Evolutionary conservation across 768 basidiomycete species (phyloP).

Genomic region (Serendipita sp.): DNA sequence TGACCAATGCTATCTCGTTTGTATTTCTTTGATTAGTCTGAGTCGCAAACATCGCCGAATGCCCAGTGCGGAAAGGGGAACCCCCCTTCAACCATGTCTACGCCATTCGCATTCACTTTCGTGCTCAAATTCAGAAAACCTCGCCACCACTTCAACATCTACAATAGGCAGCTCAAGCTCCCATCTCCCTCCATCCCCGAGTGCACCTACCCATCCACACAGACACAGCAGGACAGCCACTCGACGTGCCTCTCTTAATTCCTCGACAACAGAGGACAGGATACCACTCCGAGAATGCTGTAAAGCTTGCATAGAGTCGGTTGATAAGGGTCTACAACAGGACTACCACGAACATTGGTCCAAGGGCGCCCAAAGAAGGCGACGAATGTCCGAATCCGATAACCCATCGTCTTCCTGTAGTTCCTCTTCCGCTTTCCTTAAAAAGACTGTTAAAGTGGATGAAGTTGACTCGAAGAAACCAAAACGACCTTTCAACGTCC

Average conservation of each 20-base stretch:
- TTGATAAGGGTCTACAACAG: not conserved
- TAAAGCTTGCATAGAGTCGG: not conserved
- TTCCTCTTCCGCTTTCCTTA: not conserved
- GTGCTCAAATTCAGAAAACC: not conserved
- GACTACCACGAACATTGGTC: conserved; percentile 7
- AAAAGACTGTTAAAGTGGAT: not conserved
- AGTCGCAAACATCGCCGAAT: not conserved
- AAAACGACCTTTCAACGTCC: not conserved
- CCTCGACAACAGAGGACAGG: not conserved
- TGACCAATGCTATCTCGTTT: not conserved
- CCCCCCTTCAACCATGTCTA: conserved; percentile 2
- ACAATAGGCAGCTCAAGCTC: not conserved
- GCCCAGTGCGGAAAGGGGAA: not conserved
- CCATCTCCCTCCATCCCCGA: not conserved
- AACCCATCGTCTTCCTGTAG: not conserved
- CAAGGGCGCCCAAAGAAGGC: not conserved
- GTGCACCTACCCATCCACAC: not conserved
- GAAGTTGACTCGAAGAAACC: not conserved
- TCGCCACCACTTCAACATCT: not conserved
- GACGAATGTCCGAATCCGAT: not conserved
- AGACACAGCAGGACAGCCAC: not conserved
- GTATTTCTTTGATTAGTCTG: not conserved
- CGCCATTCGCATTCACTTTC: conserved; percentile 4
- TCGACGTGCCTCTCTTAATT: not conserved
- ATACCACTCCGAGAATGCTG: conserved; percentile 4